Percentiles rank a stretch among this genome's conserved stretches.
Conservation (phyloP, 495 filamentous ascomycete genomes). For the Achaetomiella virescens region DNA sequence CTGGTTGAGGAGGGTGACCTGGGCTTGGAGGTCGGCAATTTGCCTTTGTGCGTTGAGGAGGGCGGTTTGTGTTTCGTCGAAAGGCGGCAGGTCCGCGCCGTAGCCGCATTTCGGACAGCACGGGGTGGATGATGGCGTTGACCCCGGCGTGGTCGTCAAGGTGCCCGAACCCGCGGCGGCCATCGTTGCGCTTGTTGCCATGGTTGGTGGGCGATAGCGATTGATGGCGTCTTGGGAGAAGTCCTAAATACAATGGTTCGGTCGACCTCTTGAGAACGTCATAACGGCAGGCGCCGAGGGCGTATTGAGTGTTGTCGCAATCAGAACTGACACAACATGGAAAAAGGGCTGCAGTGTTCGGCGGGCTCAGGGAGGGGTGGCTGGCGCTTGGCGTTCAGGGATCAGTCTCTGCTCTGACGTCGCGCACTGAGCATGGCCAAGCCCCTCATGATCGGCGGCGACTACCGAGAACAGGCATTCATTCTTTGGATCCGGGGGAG, state of each 20-base stretch:
- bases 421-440: slow-evolving; percentile 12
- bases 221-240: background rate
- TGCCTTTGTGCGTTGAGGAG: slow-evolving; percentile 54
- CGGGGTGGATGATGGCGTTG: background rate
- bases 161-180: slow-evolving; percentile 6
- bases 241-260: background rate
- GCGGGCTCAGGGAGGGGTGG: background rate
- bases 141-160: slow-evolving; percentile 2
- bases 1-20: slow-evolving; percentile 65
- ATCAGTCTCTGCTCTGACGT: slow-evolving; percentile 1
- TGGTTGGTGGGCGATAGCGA: background rate
- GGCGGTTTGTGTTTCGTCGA: slow-evolving; percentile 45
- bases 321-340: background rate
- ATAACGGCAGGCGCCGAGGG: background rate
- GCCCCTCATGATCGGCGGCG: slow-evolving; percentile 11
- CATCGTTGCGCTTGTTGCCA: slow-evolving; percentile 6
- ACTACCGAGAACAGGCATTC: slow-evolving; percentile 1
- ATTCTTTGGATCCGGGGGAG: background rate
- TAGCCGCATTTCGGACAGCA: slow-evolving; percentile 37
- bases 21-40: slow-evolving; percentile 75
- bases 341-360: slow-evolving; percentile 1
- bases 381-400: slow-evolving; percentile 11
- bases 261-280: background rate
- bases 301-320: background rate
- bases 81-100: slow-evolving; percentile 31